Evolutionary conservation across 2,329 filamentous ascomycete species (phyloP), one percentile per base, ranked within the genome.

Genomic region (Ilyonectria sp.): DNA sequence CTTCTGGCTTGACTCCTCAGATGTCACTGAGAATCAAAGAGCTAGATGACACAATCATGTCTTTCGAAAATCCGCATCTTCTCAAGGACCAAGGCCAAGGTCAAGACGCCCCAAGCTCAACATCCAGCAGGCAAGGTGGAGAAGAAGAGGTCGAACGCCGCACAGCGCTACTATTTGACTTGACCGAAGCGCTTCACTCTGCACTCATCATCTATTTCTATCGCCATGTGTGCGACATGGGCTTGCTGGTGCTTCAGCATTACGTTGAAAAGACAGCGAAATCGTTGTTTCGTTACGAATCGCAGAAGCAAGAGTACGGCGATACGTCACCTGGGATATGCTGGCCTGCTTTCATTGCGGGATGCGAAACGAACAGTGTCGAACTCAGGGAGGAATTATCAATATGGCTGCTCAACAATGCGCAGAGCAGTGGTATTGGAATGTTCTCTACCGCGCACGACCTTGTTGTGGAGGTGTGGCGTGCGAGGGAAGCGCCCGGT

Each of bases 261-360:
- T 53, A 35, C 11, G 50, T 53, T 10, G 31, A 37, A 35, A 53
- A 53, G 31, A 53, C 50, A 21, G 50, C 33, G 4, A 53, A 21
- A 21, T 53, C 50, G 7, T n/a, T 53, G 10, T 53, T 35, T 35
- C 19, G 29, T n/a, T 53, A 53, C 10, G 50, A 53, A 21, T 21
- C n/a, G 2, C 50, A 35, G 29, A 53, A 53, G n/a, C 50, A 53
- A 37, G 33, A 53, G 50, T 53, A 19, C 31, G 50, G 31, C 10
- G 50, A 53, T 33, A 53, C 31, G n/a, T 53, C 50, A 19, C 50
- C 50, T 7, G 50, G 50, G 11, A 53, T 53, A 35, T 53, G 50
- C 31, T 53, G 50, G 50, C 50, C 50, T 21, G 50, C 29, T 9
- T 53, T 53, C 10, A 53, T 53, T 15, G 50, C 50, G 21, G 31